Evolutionary conservation across 306 rosid genomes (phyloP).

Genomic region (Amphicarpaea edgeworthii): DNA sequence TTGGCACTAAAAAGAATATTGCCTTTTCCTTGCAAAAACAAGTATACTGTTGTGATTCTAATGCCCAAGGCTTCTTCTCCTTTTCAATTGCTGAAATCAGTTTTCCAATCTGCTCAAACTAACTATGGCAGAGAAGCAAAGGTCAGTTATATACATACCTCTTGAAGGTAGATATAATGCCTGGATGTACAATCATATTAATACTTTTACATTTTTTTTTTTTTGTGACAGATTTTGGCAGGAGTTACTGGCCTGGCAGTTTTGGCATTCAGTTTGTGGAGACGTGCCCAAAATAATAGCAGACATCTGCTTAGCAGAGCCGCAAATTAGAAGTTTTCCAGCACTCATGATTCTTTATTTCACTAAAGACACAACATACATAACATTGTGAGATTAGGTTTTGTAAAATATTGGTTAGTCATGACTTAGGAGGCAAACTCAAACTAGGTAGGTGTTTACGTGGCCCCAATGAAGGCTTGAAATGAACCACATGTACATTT

Average conservation of each 20-base stretch:
- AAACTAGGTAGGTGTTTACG: constrained; percentile 26
- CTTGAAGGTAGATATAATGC: constrained; percentile 18
- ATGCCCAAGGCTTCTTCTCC: constrained; percentile 76
- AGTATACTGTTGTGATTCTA: constrained; percentile 86
- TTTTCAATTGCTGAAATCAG: constrained; percentile 64
- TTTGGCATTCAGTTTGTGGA: constrained; percentile 75
- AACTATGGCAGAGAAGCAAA: constrained; percentile 63
- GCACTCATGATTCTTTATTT: constrained; percentile 32
- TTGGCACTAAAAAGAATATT: constrained; percentile 75
- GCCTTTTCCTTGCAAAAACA: constrained; percentile 84
- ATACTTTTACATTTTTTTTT: neutral
- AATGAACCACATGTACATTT: constrained; percentile 38
- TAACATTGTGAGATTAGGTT: constrained; percentile 36
- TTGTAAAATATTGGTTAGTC: constrained; percentile 29
- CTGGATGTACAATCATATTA: constrained; percentile 17
- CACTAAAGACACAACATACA: constrained; percentile 34
- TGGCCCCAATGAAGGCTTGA: constrained; percentile 29
- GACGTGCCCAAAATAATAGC: constrained; percentile 61
- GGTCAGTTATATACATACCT: constrained; percentile 54
- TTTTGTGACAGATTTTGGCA: constrained; percentile 71
- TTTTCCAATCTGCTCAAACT: constrained; percentile 54
- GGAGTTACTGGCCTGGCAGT: constrained; percentile 69
- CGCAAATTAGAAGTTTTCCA: constrained; percentile 35
- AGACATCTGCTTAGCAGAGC: constrained; percentile 40
- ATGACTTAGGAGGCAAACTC: constrained; percentile 39